These are phyloP conservation scores for Ceriops zippeliana DNA, from an alignment of 345 rosid genomes.

Conservation along the genomic window DNA sequence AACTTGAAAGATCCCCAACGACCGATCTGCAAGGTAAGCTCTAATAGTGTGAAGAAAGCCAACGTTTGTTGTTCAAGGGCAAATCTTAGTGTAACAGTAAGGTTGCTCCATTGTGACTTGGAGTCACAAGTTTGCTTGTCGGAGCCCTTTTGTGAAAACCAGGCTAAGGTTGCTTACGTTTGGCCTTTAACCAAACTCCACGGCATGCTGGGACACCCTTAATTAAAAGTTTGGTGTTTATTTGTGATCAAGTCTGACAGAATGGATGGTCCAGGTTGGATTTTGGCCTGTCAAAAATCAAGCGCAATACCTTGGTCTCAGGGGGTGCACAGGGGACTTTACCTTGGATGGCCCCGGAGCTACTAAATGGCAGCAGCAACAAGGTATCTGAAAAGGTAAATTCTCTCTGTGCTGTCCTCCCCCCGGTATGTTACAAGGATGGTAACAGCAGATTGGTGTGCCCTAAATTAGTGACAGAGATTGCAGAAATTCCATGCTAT, in stretches of 20 bases:
- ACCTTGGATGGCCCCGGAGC: conserved; percentile 93
- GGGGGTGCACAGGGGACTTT: conserved; percentile 86
- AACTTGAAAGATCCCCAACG: conserved; percentile 91
- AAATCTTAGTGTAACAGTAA: conserved; percentile 9
- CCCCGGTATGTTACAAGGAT: neutral
- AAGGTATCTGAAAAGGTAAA: conserved; percentile 84
- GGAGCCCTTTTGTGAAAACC: too few relatives aligned
- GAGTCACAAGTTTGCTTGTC: too few relatives aligned
- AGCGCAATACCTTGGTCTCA: conserved; percentile 74
- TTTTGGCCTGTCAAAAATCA: conserved; percentile 84
- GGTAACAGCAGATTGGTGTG: neutral
- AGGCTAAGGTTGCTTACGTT: too few relatives aligned
- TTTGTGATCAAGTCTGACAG: conserved; percentile 13
- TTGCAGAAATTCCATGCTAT: too few relatives aligned
- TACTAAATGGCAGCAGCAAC: conserved; percentile 66
- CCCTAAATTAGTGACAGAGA: neutral
- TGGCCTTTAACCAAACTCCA: too few relatives aligned
- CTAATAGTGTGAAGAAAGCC: neutral
- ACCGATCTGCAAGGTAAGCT: conserved; percentile 92
- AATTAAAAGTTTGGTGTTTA: neutral
- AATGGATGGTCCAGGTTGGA: conserved; percentile 55
- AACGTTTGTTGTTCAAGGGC: neutral
- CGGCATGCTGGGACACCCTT: too few relatives aligned
- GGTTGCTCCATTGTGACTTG: conserved; percentile 12
- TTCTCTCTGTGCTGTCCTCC: neutral